Percentiles rank a stretch among this genome's conserved stretches.
Conservation (phyloP, 495 filamentous ascomycete species). For the Trichoderma erinaceum region DNA sequence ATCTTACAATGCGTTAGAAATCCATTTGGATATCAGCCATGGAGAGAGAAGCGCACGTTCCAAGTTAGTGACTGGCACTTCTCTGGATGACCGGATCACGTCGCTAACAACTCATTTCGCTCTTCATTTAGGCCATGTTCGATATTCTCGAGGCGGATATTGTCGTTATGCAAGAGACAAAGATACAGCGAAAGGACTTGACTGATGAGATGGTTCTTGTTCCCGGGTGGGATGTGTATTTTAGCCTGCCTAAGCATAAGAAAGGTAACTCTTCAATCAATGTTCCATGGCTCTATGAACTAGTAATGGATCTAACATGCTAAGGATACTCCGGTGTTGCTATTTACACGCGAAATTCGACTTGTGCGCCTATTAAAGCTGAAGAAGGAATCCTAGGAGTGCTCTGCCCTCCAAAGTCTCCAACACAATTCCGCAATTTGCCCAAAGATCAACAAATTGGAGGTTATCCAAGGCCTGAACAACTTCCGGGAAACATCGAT, state of each 20-base stretch:
- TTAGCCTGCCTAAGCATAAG: slow-evolving; percentile 86
- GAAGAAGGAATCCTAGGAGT: slow-evolving; percentile 90
- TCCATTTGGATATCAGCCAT: slow-evolving; percentile 93
- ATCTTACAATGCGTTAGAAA: slow-evolving; percentile 51
- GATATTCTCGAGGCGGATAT: slow-evolving; percentile 90
- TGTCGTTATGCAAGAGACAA: slow-evolving; percentile 90
- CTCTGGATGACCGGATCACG: background rate
- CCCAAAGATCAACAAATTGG: slow-evolving; percentile 77
- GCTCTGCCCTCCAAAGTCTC: slow-evolving; percentile 68
- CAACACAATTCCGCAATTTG: slow-evolving; percentile 67
- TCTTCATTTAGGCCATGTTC: slow-evolving; percentile 63
- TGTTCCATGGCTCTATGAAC: slow-evolving; percentile 26
- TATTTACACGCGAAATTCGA: slow-evolving; percentile 86
- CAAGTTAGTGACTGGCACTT: slow-evolving; percentile 40
- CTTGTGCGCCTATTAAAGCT: slow-evolving; percentile 80
- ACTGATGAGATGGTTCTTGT: slow-evolving; percentile 94
- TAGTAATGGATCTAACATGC: background rate
- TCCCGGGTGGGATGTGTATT: slow-evolving; percentile 93
- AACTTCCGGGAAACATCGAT: slow-evolving; percentile 60
- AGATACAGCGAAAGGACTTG: slow-evolving; percentile 92
- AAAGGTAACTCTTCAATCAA: slow-evolving; percentile 59
- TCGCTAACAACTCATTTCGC: background rate
- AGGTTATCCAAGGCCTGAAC: slow-evolving; percentile 71
- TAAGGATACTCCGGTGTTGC: slow-evolving; percentile 90
- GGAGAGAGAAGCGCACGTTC: slow-evolving; percentile 81